These are phyloP conservation scores for Fusarium liriodendri DNA, from an alignment of 2,329 filamentous ascomycete species.

Conservation along the genomic window DNA sequence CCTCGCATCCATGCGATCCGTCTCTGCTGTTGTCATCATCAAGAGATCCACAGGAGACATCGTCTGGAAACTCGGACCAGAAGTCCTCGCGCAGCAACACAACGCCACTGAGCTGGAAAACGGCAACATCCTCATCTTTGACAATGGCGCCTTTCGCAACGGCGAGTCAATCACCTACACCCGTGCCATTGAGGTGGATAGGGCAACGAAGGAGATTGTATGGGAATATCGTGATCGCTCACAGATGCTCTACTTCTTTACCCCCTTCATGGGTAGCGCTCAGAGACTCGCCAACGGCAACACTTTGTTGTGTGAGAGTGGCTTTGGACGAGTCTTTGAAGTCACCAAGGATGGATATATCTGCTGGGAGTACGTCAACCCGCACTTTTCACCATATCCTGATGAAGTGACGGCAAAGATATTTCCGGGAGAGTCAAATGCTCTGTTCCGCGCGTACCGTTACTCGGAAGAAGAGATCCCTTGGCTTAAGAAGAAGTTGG, in stretches of 20 bases:
- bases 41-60: slow-evolving; percentile 42
- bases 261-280: slow-evolving; percentile 47
- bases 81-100: slow-evolving; percentile 45
- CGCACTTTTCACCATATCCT: slow-evolving; percentile 42
- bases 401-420: slow-evolving; percentile 39
- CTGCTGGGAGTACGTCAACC: slow-evolving; percentile 47
- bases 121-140: slow-evolving; percentile 48
- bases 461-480: slow-evolving; percentile 45
- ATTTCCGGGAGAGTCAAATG: slow-evolving; percentile 46
- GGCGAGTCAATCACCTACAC: slow-evolving; percentile 46
- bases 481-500: slow-evolving; percentile 32
- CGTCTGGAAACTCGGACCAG: slow-evolving; percentile 41
- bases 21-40: slow-evolving; percentile 46
- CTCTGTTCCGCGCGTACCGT: slow-evolving; percentile 43
- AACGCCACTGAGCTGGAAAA: slow-evolving; percentile 45
- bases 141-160: slow-evolving; percentile 44
- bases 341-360: slow-evolving; percentile 41
- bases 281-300: slow-evolving; percentile 45
- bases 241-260: slow-evolving; percentile 46
- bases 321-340: slow-evolving; percentile 43
- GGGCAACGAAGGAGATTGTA: slow-evolving; percentile 37
- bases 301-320: slow-evolving; percentile 44
- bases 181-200: slow-evolving; percentile 42
- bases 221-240: slow-evolving; percentile 47
- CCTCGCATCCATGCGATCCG: slow-evolving; percentile 44